Percentiles rank a stretch among this genome's conserved stretches.
These are phyloP conservation scores for Aspergillus sp. DNA, from an alignment of 2,329 filamentous ascomycete genomes.

Conservation along the genomic window DNA sequence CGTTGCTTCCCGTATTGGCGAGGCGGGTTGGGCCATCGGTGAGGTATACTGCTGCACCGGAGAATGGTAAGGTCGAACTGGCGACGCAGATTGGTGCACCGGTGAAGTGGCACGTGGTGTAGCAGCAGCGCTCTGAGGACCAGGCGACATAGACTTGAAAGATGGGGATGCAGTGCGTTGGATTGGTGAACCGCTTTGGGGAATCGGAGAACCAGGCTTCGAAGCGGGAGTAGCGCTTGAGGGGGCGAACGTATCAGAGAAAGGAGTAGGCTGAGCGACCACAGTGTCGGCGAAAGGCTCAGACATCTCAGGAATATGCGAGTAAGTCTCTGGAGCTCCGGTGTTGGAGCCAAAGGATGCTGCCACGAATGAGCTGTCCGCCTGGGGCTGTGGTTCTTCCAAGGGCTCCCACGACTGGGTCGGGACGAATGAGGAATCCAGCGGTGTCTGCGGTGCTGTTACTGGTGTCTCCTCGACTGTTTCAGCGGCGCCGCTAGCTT, in stretches of 20 bases:
- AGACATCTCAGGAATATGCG: constrained; percentile 17
- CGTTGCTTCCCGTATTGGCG: constrained; percentile 13
- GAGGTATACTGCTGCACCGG: constrained; percentile 17
- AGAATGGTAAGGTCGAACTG: constrained; percentile 12
- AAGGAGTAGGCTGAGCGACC: constrained; percentile 10
- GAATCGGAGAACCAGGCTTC: constrained; percentile 20
- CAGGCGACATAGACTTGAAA: constrained; percentile 19
- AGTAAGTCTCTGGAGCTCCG: constrained; percentile 14
- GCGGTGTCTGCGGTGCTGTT: constrained; percentile 26
- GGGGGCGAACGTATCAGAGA: constrained; percentile 11
- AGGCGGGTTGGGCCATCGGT: constrained; percentile 13
- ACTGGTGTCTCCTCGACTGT: constrained; percentile 22
- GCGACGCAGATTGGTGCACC: constrained; percentile 10
- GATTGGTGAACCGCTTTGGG: constrained; percentile 13
- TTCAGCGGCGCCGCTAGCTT: constrained; percentile 14
- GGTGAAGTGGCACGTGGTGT: constrained; percentile 16
- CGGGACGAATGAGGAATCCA: constrained; percentile 23
- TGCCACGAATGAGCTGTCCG: constrained; percentile 32
- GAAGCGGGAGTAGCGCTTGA: constrained; percentile 17
- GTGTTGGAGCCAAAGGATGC: constrained; percentile 24
- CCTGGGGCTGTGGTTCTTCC: constrained; percentile 33
- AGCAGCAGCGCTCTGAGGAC: constrained; percentile 7
- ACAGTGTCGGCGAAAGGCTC: constrained; percentile 13
- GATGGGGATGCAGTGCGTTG: constrained; percentile 12
- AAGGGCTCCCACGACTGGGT: constrained; percentile 10